Conservation (phyloP, 139 green algal genomes). For the Nannochloris sp. region DNA sequence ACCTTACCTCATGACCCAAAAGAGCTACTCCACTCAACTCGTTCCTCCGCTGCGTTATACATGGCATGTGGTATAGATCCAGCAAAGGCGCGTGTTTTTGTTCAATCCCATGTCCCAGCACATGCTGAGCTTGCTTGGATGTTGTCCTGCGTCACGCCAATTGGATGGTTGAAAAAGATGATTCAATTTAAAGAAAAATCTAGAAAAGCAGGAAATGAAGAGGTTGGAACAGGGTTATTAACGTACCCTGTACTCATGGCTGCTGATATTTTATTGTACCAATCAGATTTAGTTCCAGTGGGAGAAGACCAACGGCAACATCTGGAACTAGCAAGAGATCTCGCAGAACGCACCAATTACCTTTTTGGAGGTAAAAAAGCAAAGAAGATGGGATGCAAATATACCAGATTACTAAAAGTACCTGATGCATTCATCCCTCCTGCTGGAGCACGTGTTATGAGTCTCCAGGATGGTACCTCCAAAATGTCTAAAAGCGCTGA, state of each 20-base stretch:
- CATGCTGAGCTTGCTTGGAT: conserved; percentile 93
- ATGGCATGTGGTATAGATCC: conserved; percentile 90
- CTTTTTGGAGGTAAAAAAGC: conserved; percentile 87
- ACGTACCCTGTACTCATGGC: conserved; percentile 99
- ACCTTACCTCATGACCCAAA: conserved; percentile 81
- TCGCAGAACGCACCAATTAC: conserved; percentile 78
- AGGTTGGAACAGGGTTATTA: conserved; percentile 84
- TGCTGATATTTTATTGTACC: conserved; percentile 97
- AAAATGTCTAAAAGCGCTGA: conserved; percentile 97
- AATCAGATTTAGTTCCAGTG: conserved; percentile 94
- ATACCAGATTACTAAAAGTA: conserved; percentile 71
- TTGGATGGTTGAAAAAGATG: conserved; percentile 94
- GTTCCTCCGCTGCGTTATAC: conserved; percentile 81
- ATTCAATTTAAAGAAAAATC: conserved; percentile 98
- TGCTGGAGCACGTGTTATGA: conserved; percentile 92
- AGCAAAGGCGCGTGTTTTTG: conserved; percentile 63
- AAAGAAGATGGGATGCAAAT: conserved; percentile 93
- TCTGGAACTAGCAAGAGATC: conserved; percentile 53
- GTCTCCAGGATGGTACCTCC: conserved; percentile 81
- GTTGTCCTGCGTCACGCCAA: conserved; percentile 84
- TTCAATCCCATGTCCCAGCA: conserved; percentile 83
- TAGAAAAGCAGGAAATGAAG: conserved; percentile 52
- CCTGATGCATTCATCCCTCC: conserved; percentile 91
- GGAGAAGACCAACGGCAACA: conserved; percentile 98
- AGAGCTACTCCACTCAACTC: conserved; percentile 67